Evolutionary conservation across 2,329 filamentous ascomycete species (phyloP).

Genomic region (Aspergillus texensis): DNA sequence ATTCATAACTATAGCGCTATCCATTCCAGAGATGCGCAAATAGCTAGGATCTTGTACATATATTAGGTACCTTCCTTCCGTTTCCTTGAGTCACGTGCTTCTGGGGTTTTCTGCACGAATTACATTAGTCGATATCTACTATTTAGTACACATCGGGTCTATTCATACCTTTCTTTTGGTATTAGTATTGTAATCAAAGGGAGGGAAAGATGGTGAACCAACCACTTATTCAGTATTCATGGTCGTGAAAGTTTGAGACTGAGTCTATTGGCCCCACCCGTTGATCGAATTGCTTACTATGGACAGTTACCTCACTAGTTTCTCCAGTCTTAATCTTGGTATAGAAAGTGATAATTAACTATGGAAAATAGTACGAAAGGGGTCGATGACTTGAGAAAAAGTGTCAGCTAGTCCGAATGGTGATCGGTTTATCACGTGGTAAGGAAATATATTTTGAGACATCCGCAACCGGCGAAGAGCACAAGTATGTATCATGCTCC

Average conservation of each 20-base stretch:
- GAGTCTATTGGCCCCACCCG: no score
- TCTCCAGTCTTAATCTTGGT: no score
- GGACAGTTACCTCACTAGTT: no score
- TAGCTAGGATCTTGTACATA: background rate
- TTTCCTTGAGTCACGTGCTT: background rate
- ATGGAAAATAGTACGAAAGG: background rate
- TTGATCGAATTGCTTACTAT: no score
- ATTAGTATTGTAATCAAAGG: background rate
- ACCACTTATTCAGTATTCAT: no score
- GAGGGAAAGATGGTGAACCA: no score
- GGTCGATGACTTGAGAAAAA: background rate
- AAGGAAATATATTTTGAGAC: background rate
- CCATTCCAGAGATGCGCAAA: background rate
- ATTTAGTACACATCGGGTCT: background rate
- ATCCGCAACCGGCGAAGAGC: background rate
- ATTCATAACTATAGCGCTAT: background rate
- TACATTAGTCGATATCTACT: background rate
- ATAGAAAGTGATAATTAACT: no score
- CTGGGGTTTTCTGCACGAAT: background rate
- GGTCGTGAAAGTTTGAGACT: no score
- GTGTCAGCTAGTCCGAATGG: no score
- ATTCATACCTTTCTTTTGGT: background rate
- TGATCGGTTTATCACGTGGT: background rate
- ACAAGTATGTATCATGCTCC: background rate
- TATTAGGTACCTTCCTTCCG: background rate